phyloP scores from a whole-genome alignment of 2,329 filamentous ascomycete species.

The Arthroderma sp. region DNA sequence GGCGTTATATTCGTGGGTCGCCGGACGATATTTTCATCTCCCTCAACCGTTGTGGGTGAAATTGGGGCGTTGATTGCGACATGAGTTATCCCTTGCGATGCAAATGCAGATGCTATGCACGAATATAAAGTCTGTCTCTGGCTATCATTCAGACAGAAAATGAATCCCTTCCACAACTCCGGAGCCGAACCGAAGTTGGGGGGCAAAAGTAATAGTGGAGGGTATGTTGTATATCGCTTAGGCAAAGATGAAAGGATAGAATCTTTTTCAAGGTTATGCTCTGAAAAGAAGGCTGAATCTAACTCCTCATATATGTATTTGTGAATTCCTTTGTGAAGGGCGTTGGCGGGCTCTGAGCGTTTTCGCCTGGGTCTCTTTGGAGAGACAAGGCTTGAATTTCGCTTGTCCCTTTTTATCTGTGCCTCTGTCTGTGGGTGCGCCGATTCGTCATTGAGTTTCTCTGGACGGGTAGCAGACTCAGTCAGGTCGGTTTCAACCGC shows the following conservation, averaged over 20 bases:
- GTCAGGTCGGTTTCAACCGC: too few relatives aligned
- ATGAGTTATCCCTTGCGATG: slow-evolving; percentile 34
- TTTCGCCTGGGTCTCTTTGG: too few relatives aligned
- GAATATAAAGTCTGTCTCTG: slow-evolving; percentile 28
- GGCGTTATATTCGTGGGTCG: slow-evolving; percentile 57
- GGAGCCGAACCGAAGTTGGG: slow-evolving; percentile 23
- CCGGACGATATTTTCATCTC: slow-evolving; percentile 55
- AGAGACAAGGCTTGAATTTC: too few relatives aligned
- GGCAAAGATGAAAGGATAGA: slow-evolving; percentile 17
- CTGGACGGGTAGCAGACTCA: too few relatives aligned
- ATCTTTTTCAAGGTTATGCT: background rate
- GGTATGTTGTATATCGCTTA: slow-evolving; percentile 43
- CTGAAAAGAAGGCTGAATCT: slow-evolving; percentile 8
- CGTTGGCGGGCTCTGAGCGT: too few relatives aligned
- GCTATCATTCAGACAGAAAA: slow-evolving; percentile 2
- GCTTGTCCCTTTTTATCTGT: too few relatives aligned
- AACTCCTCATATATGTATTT: too few relatives aligned
- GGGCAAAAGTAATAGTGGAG: slow-evolving; percentile 44
- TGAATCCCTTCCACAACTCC: slow-evolving; percentile 1
- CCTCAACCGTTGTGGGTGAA: slow-evolving; percentile 19
- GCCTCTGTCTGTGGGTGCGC: too few relatives aligned
- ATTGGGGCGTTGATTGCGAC: slow-evolving; percentile 49
- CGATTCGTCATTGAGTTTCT: too few relatives aligned
- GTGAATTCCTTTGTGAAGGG: too few relatives aligned
- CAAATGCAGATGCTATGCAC: slow-evolving; percentile 29